Base-by-base conservation (phyloP, 176 grass and related monocot species). In the Paspalum notatum region DNA sequence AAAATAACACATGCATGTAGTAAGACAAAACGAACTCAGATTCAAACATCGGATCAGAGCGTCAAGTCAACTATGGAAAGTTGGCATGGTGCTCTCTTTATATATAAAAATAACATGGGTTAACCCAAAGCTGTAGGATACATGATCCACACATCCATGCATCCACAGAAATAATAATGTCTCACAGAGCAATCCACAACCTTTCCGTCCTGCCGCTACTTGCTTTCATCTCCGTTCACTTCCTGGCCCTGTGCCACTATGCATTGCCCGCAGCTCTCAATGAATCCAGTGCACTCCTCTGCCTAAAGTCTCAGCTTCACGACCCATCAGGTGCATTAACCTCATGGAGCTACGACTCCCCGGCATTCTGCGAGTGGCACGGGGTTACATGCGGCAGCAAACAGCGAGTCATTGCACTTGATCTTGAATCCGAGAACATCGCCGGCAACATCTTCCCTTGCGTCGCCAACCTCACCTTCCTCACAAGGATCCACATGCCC, bases 301-400 rank as follows among this genome's bases (percentile, higher is more conserved):
- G 58, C 6, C 63, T 86, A 37, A 67, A 68, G 11, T 74, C 67
- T n/a, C 58, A 71, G 5, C 46, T 86, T 9, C 12, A 0, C 2
- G 66, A 47, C 43, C 20, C 66, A 14, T 46, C 42, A 22, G 22
- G 12, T 20, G 20, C 24, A 1, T 22, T 89, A 37, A 78, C 61
- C 4, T 71, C 87, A 2, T 90, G 80, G 88, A 57, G 21, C 52
- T 4, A 82, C 0, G 17, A 60, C 1, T 50, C 79, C 12, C 6
- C 27, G 4, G 4, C 49, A 0, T 82, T 79, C 62, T 87, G 88
- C 8, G 0, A 17, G 42, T 86, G 88, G 88, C 26, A 13, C n/a
- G 79, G 84, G 0, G 84, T 90, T 15, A 45, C 47, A 5, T 90
- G 83, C 62, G 9, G 56, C 27, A 13, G 47, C 21, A 40, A 7